These are phyloP conservation scores for Metschnikowia sp. DNA, from an alignment of 805 yeast genomes.

Conservation along the genomic window DNA sequence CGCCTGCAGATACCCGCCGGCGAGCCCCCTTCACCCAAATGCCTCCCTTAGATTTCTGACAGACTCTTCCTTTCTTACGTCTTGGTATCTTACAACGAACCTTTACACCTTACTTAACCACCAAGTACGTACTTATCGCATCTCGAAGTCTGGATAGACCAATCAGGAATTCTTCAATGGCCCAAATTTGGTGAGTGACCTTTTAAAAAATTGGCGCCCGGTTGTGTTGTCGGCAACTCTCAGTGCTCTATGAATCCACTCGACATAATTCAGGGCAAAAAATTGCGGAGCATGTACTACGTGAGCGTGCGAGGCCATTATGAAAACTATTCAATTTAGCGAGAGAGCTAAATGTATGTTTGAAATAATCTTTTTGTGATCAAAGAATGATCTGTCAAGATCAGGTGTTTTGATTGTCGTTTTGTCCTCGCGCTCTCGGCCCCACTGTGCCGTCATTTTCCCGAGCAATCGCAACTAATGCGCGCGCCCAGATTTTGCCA, in stretches of 20 bases:
- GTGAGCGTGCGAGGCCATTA: no score
- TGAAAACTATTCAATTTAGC: no score
- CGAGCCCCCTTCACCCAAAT: slow-evolving; percentile 13
- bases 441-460: not conserved
- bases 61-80: slow-evolving; percentile 5
- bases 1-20: slow-evolving; percentile 6
- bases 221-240: no score
- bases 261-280: no score
- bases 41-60: slow-evolving; percentile 5
- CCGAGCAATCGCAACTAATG: slow-evolving; percentile 9
- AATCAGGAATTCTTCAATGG: no score
- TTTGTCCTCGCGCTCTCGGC: slow-evolving; percentile 9
- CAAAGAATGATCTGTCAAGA: not conserved
- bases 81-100: slow-evolving; percentile 12
- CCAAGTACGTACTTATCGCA: slow-evolving; percentile 6
- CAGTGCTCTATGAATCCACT: no score
- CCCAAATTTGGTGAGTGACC: no score
- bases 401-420: slow-evolving; percentile 8
- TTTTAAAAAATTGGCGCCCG: no score
- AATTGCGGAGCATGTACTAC: no score
- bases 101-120: slow-evolving; percentile 8
- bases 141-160: not conserved
- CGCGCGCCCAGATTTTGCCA: slow-evolving; percentile 3
- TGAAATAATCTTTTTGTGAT: no score
- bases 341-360: no score